phyloP scores from a whole-genome alignment of 129 eudicot genomes.

The Pulicaria dysenterica region DNA sequence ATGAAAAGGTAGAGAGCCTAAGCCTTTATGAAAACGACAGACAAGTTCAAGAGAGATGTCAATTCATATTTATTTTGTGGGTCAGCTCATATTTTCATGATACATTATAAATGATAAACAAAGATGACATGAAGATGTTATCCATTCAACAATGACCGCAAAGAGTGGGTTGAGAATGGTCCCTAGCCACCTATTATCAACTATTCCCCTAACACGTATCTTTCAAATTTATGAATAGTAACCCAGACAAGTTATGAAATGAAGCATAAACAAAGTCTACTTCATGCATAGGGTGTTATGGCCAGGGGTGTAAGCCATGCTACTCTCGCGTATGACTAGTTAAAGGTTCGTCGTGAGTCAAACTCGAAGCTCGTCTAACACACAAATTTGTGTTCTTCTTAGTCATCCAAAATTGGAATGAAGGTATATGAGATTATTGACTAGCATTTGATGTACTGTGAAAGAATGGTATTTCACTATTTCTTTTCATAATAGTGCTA shows the following conservation, averaged over 20 bases:
- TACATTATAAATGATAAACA: neutral
- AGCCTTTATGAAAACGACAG: neutral
- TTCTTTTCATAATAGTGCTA: too few relatives aligned
- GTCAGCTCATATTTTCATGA: neutral
- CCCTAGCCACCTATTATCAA: constrained; percentile 30
- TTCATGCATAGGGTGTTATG: too few relatives aligned
- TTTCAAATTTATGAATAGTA: constrained; percentile 5
- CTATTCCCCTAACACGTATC: constrained; percentile 22
- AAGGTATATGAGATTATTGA: too few relatives aligned
- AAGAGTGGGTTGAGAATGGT: constrained; percentile 22
- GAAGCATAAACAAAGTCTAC: constrained; percentile 6
- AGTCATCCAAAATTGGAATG: too few relatives aligned
- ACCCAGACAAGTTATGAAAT: constrained; percentile 15
- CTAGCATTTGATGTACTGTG: too few relatives aligned
- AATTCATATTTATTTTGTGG: constrained; percentile 11
- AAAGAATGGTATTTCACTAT: too few relatives aligned
- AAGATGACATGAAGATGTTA: constrained; percentile 19
- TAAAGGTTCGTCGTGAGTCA: too few relatives aligned
- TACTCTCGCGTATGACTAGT: too few relatives aligned
- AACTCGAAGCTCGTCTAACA: too few relatives aligned
- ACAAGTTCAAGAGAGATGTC: constrained; percentile 12
- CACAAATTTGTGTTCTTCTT: too few relatives aligned
- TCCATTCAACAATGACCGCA: constrained; percentile 14
- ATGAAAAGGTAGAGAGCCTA: neutral
- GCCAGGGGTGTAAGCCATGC: too few relatives aligned